These are phyloP conservation scores for Berberis vulgaris DNA, from an alignment of 164 flowering plant species.

Conservation along the genomic window DNA sequence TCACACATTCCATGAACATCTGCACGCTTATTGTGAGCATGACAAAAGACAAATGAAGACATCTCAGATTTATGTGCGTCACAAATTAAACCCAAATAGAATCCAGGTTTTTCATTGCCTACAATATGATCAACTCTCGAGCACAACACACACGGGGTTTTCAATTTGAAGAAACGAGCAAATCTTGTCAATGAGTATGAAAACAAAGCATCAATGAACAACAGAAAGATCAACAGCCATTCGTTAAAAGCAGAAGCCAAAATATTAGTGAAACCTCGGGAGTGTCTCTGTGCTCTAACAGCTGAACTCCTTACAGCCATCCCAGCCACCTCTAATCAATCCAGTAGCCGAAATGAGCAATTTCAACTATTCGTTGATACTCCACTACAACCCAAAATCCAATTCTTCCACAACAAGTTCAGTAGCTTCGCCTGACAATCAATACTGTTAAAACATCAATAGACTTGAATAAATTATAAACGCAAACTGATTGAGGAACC, in stretches of 20 bases:
- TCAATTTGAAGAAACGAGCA: slow-evolving; percentile 37
- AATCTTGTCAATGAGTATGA: slow-evolving; percentile 39
- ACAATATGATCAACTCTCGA: slow-evolving; percentile 60
- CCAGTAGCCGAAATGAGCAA: neutral
- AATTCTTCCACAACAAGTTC: neutral
- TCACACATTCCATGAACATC: slow-evolving; percentile 50
- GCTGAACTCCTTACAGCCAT: slow-evolving; percentile 33
- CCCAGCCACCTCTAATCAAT: neutral
- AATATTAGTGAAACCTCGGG: slow-evolving; percentile 23
- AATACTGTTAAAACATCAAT: neutral
- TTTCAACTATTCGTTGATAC: neutral
- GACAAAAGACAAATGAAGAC: slow-evolving; percentile 46
- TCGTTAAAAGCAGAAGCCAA: slow-evolving; percentile 54
- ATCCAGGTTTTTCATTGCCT: slow-evolving; percentile 22
- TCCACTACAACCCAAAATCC: neutral
- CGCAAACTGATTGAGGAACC: no score
- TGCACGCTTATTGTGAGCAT: slow-evolving; percentile 41
- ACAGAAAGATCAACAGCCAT: slow-evolving; percentile 56
- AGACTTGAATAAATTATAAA: no score
- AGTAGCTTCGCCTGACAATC: neutral
- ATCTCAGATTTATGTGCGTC: slow-evolving; percentile 42
- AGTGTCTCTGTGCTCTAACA: slow-evolving; percentile 14
- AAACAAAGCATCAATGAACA: slow-evolving; percentile 34
- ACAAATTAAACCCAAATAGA: slow-evolving; percentile 48
- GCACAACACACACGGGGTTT: slow-evolving; percentile 50